A percentile compares a stretch with the other conserved stretches of the same genome.
Evolutionary conservation across 305 asterid genomes (phyloP).

Genomic region (Ilex paraguariensis): DNA sequence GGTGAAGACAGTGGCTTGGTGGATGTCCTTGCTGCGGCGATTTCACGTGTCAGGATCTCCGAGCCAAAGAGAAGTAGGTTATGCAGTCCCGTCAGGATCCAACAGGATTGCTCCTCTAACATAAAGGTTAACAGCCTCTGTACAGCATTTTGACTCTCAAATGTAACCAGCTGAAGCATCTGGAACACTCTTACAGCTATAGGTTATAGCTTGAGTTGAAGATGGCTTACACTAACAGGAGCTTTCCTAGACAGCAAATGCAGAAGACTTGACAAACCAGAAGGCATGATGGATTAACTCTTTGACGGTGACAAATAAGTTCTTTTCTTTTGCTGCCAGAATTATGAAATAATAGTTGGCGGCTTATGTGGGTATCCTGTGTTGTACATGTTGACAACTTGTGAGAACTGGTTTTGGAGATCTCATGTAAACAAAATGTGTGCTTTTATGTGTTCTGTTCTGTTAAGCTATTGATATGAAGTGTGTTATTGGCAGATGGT

Average conservation of each 20-base stretch:
- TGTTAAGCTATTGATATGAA: too few relatives aligned
- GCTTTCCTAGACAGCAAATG: background rate
- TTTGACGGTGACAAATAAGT: too few relatives aligned
- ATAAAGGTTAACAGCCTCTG: constrained; percentile 74
- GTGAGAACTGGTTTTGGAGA: too few relatives aligned
- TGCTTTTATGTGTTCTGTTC: too few relatives aligned
- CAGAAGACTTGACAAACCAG: background rate
- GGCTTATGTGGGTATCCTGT: too few relatives aligned
- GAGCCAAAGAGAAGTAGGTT: constrained; percentile 83
- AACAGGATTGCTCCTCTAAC: constrained; percentile 69
- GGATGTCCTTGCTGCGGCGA: constrained; percentile 68
- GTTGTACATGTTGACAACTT: too few relatives aligned
- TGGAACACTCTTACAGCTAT: constrained; percentile 11
- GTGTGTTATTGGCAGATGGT: too few relatives aligned
- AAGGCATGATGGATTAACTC: background rate
- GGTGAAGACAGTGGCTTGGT: constrained; percentile 54
- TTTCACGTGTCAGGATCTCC: constrained; percentile 70
- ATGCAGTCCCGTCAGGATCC: constrained; percentile 60
- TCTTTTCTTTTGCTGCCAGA: background rate
- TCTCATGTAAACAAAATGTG: too few relatives aligned
- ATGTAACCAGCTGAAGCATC: constrained; percentile 20
- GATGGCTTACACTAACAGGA: too few relatives aligned
- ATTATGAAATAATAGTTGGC: too few relatives aligned
- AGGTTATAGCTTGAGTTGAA: too few relatives aligned
- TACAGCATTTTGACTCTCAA: constrained; percentile 61